Evolutionary conservation across 495 filamentous ascomycete genomes (phyloP).

Genomic region (Xylaria cubensis): DNA sequence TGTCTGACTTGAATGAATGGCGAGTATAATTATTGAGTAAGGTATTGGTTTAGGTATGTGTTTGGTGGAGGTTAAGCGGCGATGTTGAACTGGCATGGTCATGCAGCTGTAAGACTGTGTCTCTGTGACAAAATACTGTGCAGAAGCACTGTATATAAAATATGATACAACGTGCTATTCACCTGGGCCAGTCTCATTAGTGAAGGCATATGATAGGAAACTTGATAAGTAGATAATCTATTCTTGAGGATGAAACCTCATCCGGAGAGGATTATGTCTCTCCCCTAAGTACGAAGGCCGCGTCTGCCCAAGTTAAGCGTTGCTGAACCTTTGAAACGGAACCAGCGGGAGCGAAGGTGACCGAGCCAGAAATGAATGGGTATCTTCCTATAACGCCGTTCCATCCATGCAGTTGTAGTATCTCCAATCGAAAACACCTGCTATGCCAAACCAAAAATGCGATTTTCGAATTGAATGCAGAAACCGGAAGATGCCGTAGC

Average conservation of each 20-base stretch:
- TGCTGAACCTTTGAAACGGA: background rate
- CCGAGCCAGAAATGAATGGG: slow-evolving; percentile 23
- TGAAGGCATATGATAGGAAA: background rate
- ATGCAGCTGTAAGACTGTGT: background rate
- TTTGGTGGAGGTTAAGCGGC: background rate
- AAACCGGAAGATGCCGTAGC: background rate
- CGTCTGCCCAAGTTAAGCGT: background rate
- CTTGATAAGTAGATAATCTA: background rate
- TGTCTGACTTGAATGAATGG: no score
- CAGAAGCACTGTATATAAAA: background rate
- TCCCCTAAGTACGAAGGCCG: background rate
- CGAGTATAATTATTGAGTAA: background rate
- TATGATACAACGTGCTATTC: background rate
- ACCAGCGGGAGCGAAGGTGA: background rate
- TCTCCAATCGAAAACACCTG: slow-evolving; percentile 9
- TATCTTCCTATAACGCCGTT: slow-evolving; percentile 28
- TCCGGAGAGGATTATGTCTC: background rate
- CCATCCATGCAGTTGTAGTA: background rate
- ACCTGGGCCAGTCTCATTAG: background rate
- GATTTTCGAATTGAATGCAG: slow-evolving; percentile 1
- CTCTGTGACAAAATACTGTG: background rate
- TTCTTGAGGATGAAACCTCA: background rate
- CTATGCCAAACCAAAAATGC: slow-evolving; percentile 15
- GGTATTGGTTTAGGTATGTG: background rate
- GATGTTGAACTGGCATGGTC: background rate